A percentile compares a stretch with the other conserved stretches of the same genome.
These are phyloP conservation scores for Globisporangium iwayamae DNA, from an alignment of 352 stramenopile species.

Conservation along the genomic window DNA sequence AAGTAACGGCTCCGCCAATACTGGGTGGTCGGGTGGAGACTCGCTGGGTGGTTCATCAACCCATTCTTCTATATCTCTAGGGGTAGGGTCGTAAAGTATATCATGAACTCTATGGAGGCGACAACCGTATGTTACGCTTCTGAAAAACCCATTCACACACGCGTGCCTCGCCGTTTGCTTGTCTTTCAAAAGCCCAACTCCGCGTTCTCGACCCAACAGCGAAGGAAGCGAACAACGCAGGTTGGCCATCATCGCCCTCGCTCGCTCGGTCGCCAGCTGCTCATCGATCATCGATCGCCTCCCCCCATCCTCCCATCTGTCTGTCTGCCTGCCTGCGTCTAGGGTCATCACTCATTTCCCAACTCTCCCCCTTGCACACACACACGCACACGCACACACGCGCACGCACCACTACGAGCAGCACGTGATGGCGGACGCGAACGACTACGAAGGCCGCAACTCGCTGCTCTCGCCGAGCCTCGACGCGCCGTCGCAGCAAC, in stretches of 20 bases:
- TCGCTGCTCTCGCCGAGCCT: slow-evolving; percentile 14
- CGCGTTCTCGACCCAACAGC: not conserved
- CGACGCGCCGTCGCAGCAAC: not conserved
- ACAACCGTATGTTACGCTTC: too few species aligned
- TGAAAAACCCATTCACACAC: too few species aligned
- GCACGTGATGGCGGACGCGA: slow-evolving; percentile 11
- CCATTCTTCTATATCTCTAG: too few species aligned
- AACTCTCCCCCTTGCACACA: not conserved
- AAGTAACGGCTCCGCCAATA: not conserved
- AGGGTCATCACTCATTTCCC: not conserved
- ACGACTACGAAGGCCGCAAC: slow-evolving; percentile 9
- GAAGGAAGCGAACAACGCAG: not conserved
- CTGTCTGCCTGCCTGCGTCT: not conserved
- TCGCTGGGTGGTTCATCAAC: too few species aligned
- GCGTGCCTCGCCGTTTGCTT: not conserved
- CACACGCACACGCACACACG: not conserved
- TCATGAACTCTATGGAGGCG: too few species aligned
- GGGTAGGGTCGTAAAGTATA: too few species aligned
- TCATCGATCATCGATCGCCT: not conserved
- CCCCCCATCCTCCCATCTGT: not conserved
- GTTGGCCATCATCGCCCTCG: not conserved
- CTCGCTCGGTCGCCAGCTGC: not conserved
- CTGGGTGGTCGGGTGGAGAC: not conserved
- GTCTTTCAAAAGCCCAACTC: not conserved
- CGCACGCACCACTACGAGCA: not conserved